Evolutionary conservation across 164 flowering plant species (phyloP).

Genomic region (Magnolia sinica): DNA sequence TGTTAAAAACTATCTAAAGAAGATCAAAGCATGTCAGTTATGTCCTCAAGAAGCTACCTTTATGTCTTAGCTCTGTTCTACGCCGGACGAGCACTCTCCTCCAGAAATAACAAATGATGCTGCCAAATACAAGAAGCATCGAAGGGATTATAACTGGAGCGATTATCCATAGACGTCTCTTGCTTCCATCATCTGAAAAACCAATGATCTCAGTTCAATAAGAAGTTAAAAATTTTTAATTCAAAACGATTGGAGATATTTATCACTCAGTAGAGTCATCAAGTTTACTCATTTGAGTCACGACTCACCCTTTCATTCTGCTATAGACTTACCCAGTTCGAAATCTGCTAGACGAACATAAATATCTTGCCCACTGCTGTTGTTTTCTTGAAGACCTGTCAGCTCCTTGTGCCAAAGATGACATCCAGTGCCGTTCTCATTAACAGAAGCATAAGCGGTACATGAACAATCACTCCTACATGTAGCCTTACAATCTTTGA

Average conservation of each 20-base stretch:
- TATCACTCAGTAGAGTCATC: too few relatives aligned
- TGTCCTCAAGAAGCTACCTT: neutral
- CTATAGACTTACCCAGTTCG: neutral
- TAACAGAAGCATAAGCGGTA: slow-evolving; percentile 5
- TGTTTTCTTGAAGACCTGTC: neutral
- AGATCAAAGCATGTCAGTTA: neutral
- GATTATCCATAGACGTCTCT: neutral
- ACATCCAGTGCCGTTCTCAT: slow-evolving; percentile 3
- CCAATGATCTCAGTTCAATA: neutral
- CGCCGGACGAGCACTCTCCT: too few relatives aligned
- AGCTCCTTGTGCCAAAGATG: slow-evolving; percentile 3
- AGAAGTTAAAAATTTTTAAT: neutral
- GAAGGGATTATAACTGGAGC: neutral
- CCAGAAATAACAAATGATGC: too few relatives aligned
- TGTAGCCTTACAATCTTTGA: neutral
- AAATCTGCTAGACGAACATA: slow-evolving; percentile 7
- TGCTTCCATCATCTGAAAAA: neutral
- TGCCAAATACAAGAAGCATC: neutral
- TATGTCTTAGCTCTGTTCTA: neutral
- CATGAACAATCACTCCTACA: slow-evolving; percentile 8
- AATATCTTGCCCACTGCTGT: neutral
- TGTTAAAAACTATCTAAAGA: too few relatives aligned
- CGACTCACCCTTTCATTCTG: too few relatives aligned
- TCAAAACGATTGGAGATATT: neutral
- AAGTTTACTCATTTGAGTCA: too few relatives aligned